Base-by-base conservation (phyloP, 75 land plant species). In the Sequoia sempervirens region DNA sequence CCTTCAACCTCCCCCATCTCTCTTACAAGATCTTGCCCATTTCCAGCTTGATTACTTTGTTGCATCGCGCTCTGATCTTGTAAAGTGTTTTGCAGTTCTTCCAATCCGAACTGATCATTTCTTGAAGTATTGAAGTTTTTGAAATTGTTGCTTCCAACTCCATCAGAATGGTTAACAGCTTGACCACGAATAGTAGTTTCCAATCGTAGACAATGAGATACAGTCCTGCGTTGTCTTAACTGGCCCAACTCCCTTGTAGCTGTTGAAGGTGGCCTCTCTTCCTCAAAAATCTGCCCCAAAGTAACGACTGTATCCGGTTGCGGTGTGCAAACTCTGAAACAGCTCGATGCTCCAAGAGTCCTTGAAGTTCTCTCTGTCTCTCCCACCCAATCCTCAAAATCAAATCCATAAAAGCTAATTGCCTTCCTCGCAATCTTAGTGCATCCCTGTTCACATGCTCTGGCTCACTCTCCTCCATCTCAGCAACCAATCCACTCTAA, bases 301-400 rank as follows among this genome's bases (percentile, higher is more conserved):
- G 90, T 47, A 96, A 81, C 76, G 93, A 88, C 96, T 96, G 90
- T 61, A 94, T 89, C n/a, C 96, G 96, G 70, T 89, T 90, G 10
- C 99, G 95, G 80, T 96, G 99, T 64, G 95, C 89, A 86, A 96
- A 96, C 17, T 93, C 92, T 76, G 99, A 93, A 52, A 96, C 99
- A 68, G 94, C 92, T 20, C 96, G 90, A 79, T 93, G 90, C 88
- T 94, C 96, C 82, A 87, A 80, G 32, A 96, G 82, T n/a, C n/a
- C n/a, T n/a, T n/a, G n/a, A n/a, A n/a, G n/a, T n/a, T n/a, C n/a
- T n/a, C n/a, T n/a, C n/a, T 15, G 93, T 72, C 98, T 90, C 84
- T 96, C 98, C 81, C 92, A 81, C 73, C 89, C 99, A 23, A 89
- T 87, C 84, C 97, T 90, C 84, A 92, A 89, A 58, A 96, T 87